phyloP scores from a whole-genome alignment of 306 rosid species.

The Sicyos baderoa region DNA sequence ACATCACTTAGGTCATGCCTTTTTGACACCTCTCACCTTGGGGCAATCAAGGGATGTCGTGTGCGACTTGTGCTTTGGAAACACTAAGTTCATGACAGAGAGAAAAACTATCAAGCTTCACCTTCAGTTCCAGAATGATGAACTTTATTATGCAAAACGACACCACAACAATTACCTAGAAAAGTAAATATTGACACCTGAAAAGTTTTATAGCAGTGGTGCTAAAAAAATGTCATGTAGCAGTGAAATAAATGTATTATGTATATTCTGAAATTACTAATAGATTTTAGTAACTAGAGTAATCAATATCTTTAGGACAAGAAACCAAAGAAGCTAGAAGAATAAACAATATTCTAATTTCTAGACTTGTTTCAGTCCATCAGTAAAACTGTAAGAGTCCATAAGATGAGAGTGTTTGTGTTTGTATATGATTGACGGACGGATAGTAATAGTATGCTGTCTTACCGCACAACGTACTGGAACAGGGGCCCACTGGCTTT shows the following conservation, averaged over 20 bases:
- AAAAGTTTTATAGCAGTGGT: neutral
- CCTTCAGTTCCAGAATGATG: neutral
- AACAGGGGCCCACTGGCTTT: slow-evolving; percentile 93
- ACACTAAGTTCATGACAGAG: neutral
- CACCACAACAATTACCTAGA: neutral
- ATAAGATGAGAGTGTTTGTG: slow-evolving; percentile 1
- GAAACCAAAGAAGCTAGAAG: neutral
- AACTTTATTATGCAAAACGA: neutral
- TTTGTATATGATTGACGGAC: neutral
- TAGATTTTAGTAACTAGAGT: neutral
- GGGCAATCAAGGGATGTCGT: no score
- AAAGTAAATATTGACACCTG: slow-evolving; percentile 7
- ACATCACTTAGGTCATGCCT: no score
- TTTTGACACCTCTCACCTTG: no score
- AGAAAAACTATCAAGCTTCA: neutral
- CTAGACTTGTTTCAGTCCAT: slow-evolving; percentile 12
- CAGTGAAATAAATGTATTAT: neutral
- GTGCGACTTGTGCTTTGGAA: no score
- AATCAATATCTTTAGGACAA: neutral
- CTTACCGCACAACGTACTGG: slow-evolving; percentile 70
- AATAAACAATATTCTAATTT: neutral
- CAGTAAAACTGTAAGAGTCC: neutral
- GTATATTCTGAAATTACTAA: neutral
- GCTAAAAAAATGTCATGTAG: neutral
- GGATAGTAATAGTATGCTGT: slow-evolving; percentile 4